phyloP scores from a whole-genome alignment of 495 filamentous ascomycete genomes.

The Penicillium coffeae region DNA sequence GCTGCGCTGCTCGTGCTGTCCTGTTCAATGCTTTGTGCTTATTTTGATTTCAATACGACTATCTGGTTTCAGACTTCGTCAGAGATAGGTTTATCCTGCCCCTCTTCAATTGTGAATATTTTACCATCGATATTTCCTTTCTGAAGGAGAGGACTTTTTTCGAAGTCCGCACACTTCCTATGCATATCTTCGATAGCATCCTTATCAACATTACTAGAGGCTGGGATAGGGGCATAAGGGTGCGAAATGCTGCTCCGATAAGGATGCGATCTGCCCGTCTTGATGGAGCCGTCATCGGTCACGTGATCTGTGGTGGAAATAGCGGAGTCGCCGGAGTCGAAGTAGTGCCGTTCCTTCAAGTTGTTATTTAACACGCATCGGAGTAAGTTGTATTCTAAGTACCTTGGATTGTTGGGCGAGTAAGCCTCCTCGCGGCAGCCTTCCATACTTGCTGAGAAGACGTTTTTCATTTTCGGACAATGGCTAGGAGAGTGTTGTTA shows the following conservation, averaged over 20 bases:
- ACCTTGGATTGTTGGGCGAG: slow-evolving; percentile 1
- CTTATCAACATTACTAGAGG: slow-evolving; percentile 21
- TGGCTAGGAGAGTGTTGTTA: no score
- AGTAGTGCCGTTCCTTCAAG: slow-evolving; percentile 25
- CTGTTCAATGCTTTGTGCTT: no score
- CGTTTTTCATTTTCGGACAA: slow-evolving; percentile 9
- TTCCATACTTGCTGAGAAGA: slow-evolving; percentile 13
- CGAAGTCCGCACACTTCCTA: no score
- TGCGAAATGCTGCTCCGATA: slow-evolving; percentile 26
- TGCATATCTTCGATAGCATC: slow-evolving; percentile 21
- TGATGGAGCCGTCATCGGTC: slow-evolving; percentile 22
- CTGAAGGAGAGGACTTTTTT: no score
- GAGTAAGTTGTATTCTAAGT: no score
- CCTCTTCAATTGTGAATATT: no score
- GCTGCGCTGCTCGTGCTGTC: no score
- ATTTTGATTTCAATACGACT: no score
- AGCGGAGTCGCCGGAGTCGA: slow-evolving; percentile 34
- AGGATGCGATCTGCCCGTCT: slow-evolving; percentile 26
- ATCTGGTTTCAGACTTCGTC: no score
- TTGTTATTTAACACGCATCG: no score
- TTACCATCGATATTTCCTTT: no score
- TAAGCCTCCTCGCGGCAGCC: slow-evolving; percentile 11
- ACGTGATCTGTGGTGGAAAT: slow-evolving; percentile 22
- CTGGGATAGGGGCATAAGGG: slow-evolving; percentile 27
- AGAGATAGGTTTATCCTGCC: no score